phyloP scores from a whole-genome alignment of 2,329 filamentous ascomycete species.

The Mollisia scopiformis region DNA sequence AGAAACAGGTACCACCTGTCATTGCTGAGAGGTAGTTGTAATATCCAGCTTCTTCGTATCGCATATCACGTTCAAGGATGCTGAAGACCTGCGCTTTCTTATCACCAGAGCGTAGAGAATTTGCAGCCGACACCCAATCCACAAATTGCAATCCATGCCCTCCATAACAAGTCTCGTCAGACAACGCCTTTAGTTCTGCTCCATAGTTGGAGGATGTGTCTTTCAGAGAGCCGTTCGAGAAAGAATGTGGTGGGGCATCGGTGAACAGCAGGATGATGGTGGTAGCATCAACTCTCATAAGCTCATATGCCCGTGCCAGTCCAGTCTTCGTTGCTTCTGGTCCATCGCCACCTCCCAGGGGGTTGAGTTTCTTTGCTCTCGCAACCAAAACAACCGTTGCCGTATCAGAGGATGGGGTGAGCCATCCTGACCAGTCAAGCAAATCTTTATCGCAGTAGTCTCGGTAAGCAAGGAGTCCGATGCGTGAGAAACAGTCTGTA shows the following conservation, averaged over 20 bases:
- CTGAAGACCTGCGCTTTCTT: slow-evolving; percentile 23
- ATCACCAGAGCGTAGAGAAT: slow-evolving; percentile 9
- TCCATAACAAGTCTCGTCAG: slow-evolving; percentile 10
- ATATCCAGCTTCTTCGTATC: slow-evolving; percentile 11
- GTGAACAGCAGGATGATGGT: slow-evolving; percentile 25
- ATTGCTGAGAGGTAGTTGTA: slow-evolving; percentile 22
- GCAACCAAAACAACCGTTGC: slow-evolving; percentile 7
- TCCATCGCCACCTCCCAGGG: slow-evolving; percentile 15
- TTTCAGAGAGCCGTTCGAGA: slow-evolving; percentile 9
- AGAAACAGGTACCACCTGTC: slow-evolving; percentile 23
- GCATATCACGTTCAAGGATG: slow-evolving; percentile 11
- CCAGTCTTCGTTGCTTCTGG: slow-evolving; percentile 27
- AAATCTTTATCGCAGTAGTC: slow-evolving; percentile 18
- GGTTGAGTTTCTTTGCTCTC: slow-evolving; percentile 10
- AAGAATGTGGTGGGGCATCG: slow-evolving; percentile 23
- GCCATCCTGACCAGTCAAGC: slow-evolving; percentile 22
- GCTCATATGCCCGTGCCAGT: slow-evolving; percentile 23
- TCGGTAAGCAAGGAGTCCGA: slow-evolving; percentile 20
- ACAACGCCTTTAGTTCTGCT: slow-evolving; percentile 13
- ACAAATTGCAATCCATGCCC: slow-evolving; percentile 17
- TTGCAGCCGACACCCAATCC: slow-evolving; percentile 19
- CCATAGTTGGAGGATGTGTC: slow-evolving; percentile 15
- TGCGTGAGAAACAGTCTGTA: slow-evolving; percentile 19
- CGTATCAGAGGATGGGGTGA: slow-evolving; percentile 5
- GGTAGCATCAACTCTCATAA: slow-evolving; percentile 22